A percentile compares a stretch with the other conserved stretches of the same genome.
phyloP scores from a whole-genome alignment of 768 basidiomycete species.

The Kwoniella sp. region DNA sequence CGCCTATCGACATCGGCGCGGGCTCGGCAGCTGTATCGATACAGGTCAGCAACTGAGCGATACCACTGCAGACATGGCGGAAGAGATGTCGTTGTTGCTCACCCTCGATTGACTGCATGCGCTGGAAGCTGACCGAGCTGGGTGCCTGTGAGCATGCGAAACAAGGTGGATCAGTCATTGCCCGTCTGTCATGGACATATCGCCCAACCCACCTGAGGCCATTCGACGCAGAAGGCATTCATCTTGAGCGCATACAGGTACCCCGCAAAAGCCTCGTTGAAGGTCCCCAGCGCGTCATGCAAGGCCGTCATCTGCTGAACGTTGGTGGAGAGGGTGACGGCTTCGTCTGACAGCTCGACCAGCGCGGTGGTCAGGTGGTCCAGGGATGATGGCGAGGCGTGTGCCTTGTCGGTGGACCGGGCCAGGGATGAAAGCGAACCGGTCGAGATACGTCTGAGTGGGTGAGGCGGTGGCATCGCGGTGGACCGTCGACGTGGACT shows the following conservation, averaged over 20 bases:
- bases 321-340: slow-evolving; percentile 71
- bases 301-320: slow-evolving; percentile 66
- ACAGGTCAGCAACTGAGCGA: too few relatives aligned
- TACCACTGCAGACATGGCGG: background rate
- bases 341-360: slow-evolving; percentile 82
- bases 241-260: slow-evolving; percentile 89
- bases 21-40: too few relatives aligned
- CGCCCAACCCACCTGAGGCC: slow-evolving; percentile 64
- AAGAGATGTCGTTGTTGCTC: background rate
- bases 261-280: slow-evolving; percentile 90
- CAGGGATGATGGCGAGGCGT: slow-evolving; percentile 72
- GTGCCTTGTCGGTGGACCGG: slow-evolving; percentile 60
- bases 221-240: slow-evolving; percentile 90
- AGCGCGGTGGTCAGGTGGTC: slow-evolving; percentile 81
- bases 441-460: slow-evolving; percentile 82
- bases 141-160: slow-evolving; percentile 12
- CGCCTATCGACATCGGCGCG: too few relatives aligned
- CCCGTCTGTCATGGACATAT: background rate
- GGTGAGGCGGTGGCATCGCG: slow-evolving; percentile 51
- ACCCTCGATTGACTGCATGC: slow-evolving; percentile 11
- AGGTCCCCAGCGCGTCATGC: slow-evolving; percentile 69
- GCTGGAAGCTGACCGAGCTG: slow-evolving; percentile 15
- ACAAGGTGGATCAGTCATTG: background rate
- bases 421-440: slow-evolving; percentile 84
- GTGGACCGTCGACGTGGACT: background rate